Conservation (phyloP, 164 flowering plant species). For the Saururus chinensis region DNA sequence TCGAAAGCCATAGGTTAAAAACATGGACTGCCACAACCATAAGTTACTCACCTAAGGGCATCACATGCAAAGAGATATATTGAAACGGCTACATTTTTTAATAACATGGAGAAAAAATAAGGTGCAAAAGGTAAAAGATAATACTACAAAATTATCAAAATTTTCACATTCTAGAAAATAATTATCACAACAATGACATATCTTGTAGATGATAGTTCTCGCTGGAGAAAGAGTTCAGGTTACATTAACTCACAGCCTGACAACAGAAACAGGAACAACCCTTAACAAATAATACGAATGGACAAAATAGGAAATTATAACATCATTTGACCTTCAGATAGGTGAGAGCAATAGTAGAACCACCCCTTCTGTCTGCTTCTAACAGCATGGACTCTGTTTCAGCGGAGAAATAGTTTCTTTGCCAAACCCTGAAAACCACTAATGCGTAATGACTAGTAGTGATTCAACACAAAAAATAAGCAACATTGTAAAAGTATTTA, state of each 20-base stretch:
- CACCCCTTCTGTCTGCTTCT: not conserved
- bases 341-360: not conserved
- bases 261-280: not conserved
- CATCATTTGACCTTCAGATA: not conserved
- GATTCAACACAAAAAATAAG: not conserved
- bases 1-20: conserved; percentile 59
- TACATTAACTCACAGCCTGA: not conserved
- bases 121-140: not conserved
- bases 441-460: no score
- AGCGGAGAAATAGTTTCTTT: no score
- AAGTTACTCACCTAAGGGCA: conserved; percentile 28
- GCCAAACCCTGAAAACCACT: no score
- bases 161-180: not conserved
- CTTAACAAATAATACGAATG: not conserved
- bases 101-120: not conserved
- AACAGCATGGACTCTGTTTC: not conserved
- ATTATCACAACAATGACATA: not conserved
- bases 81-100: not conserved
- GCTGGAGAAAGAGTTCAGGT: not conserved
- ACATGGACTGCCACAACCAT: conserved; percentile 23
- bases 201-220: no score
- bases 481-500: not conserved
- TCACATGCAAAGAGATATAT: no score
- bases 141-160: no score
- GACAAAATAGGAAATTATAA: no score